Base-by-base conservation (phyloP, 164 flowering plant species). In the Protea cynaroides region DNA sequence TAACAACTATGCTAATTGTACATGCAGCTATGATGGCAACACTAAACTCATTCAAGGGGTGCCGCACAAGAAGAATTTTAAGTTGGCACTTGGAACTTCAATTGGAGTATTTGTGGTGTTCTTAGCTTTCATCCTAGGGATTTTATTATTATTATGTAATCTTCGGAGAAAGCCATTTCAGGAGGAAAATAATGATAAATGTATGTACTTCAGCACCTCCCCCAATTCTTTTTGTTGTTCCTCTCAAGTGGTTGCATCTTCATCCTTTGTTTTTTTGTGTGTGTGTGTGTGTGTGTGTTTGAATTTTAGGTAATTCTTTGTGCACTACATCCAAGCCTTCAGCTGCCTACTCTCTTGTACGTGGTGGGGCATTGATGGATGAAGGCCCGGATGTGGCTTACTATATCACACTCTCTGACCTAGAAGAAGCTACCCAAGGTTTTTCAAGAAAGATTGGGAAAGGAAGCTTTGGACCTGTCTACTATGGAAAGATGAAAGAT, bases 381-480 rank as follows among this genome's bases (percentile, higher is more conserved):
- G 97, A 90, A 51, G 71, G 56, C 40, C 63, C 55, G 68, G 95
- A 90, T 18, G 70, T 76, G 54, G 82, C 92, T 59, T 84, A 70
- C 72, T 78, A 65, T 68, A 80, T 93, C 19, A 56, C 84, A 9
- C 75, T 90, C 18, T 24, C 88, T 25, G 90, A 88, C 29, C 72
- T 93, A 22, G 88, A 88, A 79, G 86, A 79, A 76, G 94, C 94
- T 24, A 93, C 98, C 0, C 68, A 75, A 49, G 73, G 73, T 12
- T 93, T 83, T 68, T 81, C 87, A 9, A 86, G 71, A 64, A 75
- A 82, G 66, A 86, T 93, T 68, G 98, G 98, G 47, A 80, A 83
- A 77, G 97, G 98, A 62, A 88, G 98, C 71, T 93, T 88, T 75
- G 98, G 98, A n/a, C 82, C 89, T 29, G 98, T 93, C 53, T 93